Evolutionary conservation across 441 rosid species (phyloP), one percentile per base, ranked within the genome.

Genomic region (Eruca vesicaria): DNA sequence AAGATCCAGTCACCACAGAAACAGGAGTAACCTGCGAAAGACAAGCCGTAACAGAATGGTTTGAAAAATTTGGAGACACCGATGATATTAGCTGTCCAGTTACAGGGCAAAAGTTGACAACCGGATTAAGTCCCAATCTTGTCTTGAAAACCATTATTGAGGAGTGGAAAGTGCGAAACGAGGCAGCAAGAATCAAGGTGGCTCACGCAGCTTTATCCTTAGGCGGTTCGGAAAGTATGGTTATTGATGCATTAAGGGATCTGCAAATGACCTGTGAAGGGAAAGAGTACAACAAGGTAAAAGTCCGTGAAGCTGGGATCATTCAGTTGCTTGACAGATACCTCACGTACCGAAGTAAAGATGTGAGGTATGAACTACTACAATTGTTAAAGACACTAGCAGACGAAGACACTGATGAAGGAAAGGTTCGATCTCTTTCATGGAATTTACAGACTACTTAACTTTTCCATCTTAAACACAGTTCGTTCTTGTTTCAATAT

Each of bases 81-180:
- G 85, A 85, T 18, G 89, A 86, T 71, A 79, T 86, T 45, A 36
- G 69, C 76, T 91, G 98, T 74, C 97, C 97, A 20, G 23, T 64
- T 29, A 86, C 97, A 0, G 85, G 90, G 69, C 48, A 69, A 72
- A 86, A 82, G 82, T 67, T 90, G 63, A 83, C 85, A 61, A 74
- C 73, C 56, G 73, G 16, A 55, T 71, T 94, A 77, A 88, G 73
- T 74, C 55, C 79, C 18, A 90, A 91, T 64, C 26, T 84, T 23
- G 87, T 93, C 64, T 81, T 94, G 59, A 89, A 86, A 88, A 87
- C 86, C 60, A 90, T 85, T 14, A 91, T 94, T 63, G 84, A 84
- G 77, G 90, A 90, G 75, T 94, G 98, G 98, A 85, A 78, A 75
- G 93, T 85, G 33, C 82, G 97, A 80, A 89, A 94, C 48, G 97